Percentiles rank a stretch among this genome's conserved stretches.
Evolutionary conservation across 768 basidiomycete genomes (phyloP).

Genomic region (Cystobasidium onofrii): DNA sequence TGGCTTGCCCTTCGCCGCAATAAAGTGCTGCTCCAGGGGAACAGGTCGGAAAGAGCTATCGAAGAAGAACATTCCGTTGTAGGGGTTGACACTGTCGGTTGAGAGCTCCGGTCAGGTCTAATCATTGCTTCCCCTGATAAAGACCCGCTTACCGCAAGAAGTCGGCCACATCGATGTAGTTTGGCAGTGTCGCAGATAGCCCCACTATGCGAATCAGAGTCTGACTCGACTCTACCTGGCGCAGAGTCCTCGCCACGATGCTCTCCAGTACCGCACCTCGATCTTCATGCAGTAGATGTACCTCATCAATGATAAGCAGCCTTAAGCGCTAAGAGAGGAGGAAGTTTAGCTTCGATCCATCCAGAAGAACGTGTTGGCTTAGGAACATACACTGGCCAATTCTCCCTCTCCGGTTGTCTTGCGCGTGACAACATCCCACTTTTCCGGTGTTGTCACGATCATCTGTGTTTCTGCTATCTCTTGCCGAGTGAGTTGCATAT

Average conservation of each 20-base stretch:
- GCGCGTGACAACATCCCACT: constrained; percentile 98
- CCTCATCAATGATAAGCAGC: constrained; percentile 92
- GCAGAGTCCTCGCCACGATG: constrained; percentile 87
- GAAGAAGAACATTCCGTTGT: constrained; percentile 88
- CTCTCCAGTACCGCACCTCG: constrained; percentile 97
- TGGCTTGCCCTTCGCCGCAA: constrained; percentile 83
- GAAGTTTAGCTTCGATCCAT: not conserved
- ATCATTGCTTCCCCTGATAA: not conserved
- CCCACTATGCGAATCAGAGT: constrained; percentile 93
- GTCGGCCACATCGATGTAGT: constrained; percentile 91
- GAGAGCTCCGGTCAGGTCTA: not conserved
- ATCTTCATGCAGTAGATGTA: constrained; percentile 92
- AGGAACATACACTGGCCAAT: constrained; percentile 66
- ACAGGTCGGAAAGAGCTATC: constrained; percentile 95
- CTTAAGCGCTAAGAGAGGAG: constrained; percentile 63
- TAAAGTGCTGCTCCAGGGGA: constrained; percentile 92
- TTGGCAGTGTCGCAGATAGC: constrained; percentile 85
- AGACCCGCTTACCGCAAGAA: constrained; percentile 63
- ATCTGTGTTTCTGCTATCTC: constrained; percentile 94
- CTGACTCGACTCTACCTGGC: constrained; percentile 93
- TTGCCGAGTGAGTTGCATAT: constrained; percentile 91
- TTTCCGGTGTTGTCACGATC: constrained; percentile 97
- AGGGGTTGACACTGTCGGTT: constrained; percentile 64
- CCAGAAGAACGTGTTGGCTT: not conserved
- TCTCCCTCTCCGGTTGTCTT: constrained; percentile 93